Evolutionary conservation across 2,329 filamentous ascomycete genomes (phyloP), one percentile per base, ranked within the genome.

Genomic region (Atkinsonella hypoxylon): DNA sequence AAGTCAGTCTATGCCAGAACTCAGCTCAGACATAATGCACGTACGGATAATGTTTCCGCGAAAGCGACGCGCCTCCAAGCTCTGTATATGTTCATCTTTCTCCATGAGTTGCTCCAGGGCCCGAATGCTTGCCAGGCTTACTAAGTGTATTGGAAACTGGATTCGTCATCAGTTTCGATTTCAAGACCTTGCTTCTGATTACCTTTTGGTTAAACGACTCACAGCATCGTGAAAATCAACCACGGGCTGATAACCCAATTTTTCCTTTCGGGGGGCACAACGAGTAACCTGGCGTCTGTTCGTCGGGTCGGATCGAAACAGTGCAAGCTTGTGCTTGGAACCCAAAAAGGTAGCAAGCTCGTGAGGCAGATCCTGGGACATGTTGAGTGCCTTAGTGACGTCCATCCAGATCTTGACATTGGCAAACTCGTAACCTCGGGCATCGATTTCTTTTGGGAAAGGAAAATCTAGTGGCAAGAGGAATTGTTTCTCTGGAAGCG

Each of bases 181-280:
- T 22, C n/a, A 18, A 10, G 15, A 18, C 18, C 18, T 2, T 20
- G 12, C 17, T 41, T 38, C 8, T 10, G 15, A 40, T n/a, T 18
- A 4, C 47, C 15, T 44, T 10, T n/a, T 13, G n/a, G 8, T 45
- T 10, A 17, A 22, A 26, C 12, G 18, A 67, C 79, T 65, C 69
- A 85, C 82, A 43, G 79, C 79, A 62, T 89, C 85, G 54, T 84
- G 80, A 61, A 87, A 87, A 47, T 81, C 81, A 12, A 83, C 75
- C 6, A 79, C 70, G 1, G 82, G 78, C 60, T 85, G 79, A 56
- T 83, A 83, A 0, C 81, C 82, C 0, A 81, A 70, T 3, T 75
- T 72, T 8, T 75, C 74, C 55, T 74, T 73, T 15, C 64, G 70
- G 0, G 84, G 82, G 9, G 82, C 81, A 61, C 75, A 78, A 50